Conservation (phyloP, 1,284 basidiomycete species). For the Sanghuangporus weigelae region DNA sequence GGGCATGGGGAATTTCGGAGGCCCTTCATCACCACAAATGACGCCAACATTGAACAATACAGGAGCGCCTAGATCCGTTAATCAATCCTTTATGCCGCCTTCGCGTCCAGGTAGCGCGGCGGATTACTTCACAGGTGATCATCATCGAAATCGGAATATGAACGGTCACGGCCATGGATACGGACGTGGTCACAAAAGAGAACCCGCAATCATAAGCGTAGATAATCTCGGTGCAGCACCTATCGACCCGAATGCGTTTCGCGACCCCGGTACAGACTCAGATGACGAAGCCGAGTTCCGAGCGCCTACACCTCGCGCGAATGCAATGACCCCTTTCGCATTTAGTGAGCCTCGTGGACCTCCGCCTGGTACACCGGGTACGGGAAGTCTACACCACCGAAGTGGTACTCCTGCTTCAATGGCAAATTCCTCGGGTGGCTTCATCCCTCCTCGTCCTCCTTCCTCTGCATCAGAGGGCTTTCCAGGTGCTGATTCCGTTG, state of each 20-base stretch:
- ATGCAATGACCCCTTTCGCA: background rate
- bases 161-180: background rate
- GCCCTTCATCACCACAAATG: background rate
- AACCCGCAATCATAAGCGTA: background rate
- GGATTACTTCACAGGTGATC: slow-evolving; percentile 9
- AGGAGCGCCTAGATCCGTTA: background rate
- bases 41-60: background rate
- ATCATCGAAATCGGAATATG: background rate
- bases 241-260: slow-evolving; percentile 1
- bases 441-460: background rate
- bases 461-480: background rate
- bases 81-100: background rate
- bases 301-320: background rate
- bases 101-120: slow-evolving; percentile 1
- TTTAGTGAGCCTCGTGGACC: background rate
- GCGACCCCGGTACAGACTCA: background rate
- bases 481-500: background rate
- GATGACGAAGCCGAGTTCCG: background rate
- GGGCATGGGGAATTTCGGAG: background rate
- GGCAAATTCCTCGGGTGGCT: background rate
- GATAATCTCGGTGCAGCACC: background rate
- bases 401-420: background rate
- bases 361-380: background rate
- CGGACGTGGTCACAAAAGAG: background rate
- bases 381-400: background rate